These are phyloP conservation scores for Aspergillus puulaauensis DNA, from an alignment of 2,329 filamentous ascomycete species.

Conservation along the genomic window DNA sequence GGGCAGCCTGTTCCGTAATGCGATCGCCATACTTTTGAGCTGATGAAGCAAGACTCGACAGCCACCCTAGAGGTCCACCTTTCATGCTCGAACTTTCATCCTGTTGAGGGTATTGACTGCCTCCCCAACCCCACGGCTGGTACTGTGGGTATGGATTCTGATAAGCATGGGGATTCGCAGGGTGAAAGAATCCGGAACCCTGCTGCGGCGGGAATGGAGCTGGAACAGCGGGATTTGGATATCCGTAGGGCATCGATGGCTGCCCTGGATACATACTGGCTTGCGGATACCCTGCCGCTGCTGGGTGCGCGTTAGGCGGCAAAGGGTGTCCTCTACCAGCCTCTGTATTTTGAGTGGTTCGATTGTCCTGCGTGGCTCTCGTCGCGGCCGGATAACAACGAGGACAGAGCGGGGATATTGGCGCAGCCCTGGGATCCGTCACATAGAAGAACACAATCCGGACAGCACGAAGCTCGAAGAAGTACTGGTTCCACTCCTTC, in stretches of 20 bases:
- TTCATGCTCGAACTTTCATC: constrained; percentile 23
- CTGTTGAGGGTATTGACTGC: constrained; percentile 24
- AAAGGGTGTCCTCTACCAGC: constrained; percentile 9
- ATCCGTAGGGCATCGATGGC: constrained; percentile 13
- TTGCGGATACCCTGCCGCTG: constrained; percentile 10
- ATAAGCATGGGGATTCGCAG: constrained; percentile 23
- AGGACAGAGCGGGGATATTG: constrained; percentile 39
- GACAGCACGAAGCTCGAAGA: constrained; percentile 39
- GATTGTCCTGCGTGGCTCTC: constrained; percentile 24
- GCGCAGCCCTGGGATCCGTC: constrained; percentile 31
- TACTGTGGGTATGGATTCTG: constrained; percentile 21
- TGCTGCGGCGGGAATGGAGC: constrained; percentile 19
- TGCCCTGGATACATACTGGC: constrained; percentile 8
- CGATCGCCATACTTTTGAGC: constrained; percentile 43
- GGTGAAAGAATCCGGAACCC: constrained; percentile 22
- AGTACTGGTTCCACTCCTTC: constrained; percentile 45
- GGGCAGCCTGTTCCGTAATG: constrained; percentile 35
- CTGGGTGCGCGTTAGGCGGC: constrained; percentile 4
- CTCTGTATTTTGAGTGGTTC: constrained; percentile 10
- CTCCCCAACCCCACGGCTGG: constrained; percentile 31
- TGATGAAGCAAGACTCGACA: constrained; percentile 35
- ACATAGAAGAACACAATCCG: constrained; percentile 37
- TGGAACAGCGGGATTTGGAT: constrained; percentile 13
- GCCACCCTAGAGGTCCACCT: constrained; percentile 32
- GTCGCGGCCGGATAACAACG: constrained; percentile 42